Conservation (phyloP, 164 flowering plant species). For the Sextonia rubra region DNA sequence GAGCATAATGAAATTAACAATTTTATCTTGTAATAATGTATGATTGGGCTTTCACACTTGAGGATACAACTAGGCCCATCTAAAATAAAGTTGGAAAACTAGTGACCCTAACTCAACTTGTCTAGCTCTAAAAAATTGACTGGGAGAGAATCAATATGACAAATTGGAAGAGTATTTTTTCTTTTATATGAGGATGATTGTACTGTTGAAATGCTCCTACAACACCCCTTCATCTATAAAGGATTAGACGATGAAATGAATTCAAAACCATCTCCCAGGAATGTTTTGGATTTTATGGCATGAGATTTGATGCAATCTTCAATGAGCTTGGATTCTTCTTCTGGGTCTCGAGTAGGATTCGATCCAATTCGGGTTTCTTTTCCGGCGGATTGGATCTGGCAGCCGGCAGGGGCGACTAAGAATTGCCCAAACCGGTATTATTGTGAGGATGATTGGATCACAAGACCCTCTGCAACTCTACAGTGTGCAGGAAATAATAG, state of each 20-base stretch:
- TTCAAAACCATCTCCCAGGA: constrained; percentile 34
- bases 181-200: no score
- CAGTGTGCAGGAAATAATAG: no score
- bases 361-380: neutral
- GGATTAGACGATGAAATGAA: constrained; percentile 18
- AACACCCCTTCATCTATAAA: constrained; percentile 79
- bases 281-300: constrained; percentile 62
- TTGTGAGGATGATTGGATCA: constrained; percentile 14
- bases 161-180: no score
- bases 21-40: no score
- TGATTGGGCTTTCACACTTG: no score
- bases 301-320: constrained; percentile 27
- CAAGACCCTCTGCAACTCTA: no score
- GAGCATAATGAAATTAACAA: no score
- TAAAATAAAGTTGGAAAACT: no score
- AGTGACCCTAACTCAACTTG: no score
- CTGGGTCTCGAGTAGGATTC: neutral
- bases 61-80: no score
- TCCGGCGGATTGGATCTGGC: constrained; percentile 31
- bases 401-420: constrained; percentile 14
- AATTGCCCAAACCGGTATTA: constrained; percentile 1
- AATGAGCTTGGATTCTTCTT: neutral
- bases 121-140: no score
- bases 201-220: constrained; percentile 73
- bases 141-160: no score